These are phyloP conservation scores for Helianthus tuberosus DNA, from an alignment of 129 eudicot genomes.

Conservation along the genomic window DNA sequence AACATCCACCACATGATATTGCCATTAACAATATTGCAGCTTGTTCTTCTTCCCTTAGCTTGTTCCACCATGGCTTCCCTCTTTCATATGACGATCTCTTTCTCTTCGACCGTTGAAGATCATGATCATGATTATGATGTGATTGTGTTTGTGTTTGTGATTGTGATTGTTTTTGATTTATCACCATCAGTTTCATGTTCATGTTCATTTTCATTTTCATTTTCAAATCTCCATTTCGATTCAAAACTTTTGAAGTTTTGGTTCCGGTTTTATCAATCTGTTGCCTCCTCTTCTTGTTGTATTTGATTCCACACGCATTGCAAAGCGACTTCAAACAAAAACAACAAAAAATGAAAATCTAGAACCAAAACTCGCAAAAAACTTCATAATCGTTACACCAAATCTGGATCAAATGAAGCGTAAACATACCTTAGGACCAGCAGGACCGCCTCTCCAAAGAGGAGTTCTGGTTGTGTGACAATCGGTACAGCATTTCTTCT, in stretches of 20 bases:
- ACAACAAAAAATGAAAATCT: neutral
- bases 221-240: constrained; percentile 25
- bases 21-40: constrained; percentile 80
- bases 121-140: neutral
- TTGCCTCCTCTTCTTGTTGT: constrained; percentile 67
- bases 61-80: constrained; percentile 49
- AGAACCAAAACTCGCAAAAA: too few species aligned
- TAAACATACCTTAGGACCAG: constrained; percentile 65
- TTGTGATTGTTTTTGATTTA: constrained; percentile 8
- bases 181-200: constrained; percentile 55
- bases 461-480: constrained; percentile 72
- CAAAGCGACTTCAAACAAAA: constrained; percentile 53
- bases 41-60: constrained; percentile 67
- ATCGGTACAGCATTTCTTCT: constrained; percentile 48
- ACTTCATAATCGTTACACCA: neutral
- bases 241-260: constrained; percentile 1
- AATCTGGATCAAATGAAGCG: neutral
- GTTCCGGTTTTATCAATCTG: constrained; percentile 38
- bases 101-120: constrained; percentile 1
- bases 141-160: neutral
- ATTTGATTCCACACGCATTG: constrained; percentile 82
- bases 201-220: constrained; percentile 32
- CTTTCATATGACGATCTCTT: constrained; percentile 37
- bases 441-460: constrained; percentile 75
- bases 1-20: constrained; percentile 68